phyloP scores from a whole-genome alignment of 106 monocot species.

The Dendrobium nobile region DNA sequence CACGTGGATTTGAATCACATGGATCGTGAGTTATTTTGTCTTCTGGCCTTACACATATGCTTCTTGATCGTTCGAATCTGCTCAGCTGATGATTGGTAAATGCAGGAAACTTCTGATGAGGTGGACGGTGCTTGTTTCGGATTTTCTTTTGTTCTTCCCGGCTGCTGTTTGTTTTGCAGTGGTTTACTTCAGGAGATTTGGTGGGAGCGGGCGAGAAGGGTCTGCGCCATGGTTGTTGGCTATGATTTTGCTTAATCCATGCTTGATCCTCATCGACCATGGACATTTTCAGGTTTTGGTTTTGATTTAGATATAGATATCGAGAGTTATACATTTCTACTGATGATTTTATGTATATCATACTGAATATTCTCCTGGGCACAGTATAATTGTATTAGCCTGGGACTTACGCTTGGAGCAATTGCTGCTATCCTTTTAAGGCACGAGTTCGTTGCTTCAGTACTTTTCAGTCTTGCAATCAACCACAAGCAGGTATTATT shows the following conservation, averaged over 20 bases:
- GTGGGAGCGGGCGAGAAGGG: constrained; percentile 7
- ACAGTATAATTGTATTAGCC: constrained; percentile 96
- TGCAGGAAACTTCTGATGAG: constrained; percentile 88
- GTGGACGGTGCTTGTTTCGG: constrained; percentile 88
- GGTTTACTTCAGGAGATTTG: constrained; percentile 30
- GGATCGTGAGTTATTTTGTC: constrained; percentile 26
- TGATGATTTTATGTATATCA: not conserved
- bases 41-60: not conserved
- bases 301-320: not conserved
- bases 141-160: constrained; percentile 78
- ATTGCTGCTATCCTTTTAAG: constrained; percentile 56
- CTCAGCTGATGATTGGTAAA: not conserved
- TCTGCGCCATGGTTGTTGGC: constrained; percentile 60
- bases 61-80: not conserved
- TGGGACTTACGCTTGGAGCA: constrained; percentile 79
- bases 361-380: not conserved
- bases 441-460: constrained; percentile 54
- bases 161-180: constrained; percentile 57
- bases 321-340: not conserved
- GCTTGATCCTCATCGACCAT: constrained; percentile 83
- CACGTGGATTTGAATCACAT: constrained; percentile 76
- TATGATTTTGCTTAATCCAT: constrained; percentile 72
- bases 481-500: constrained; percentile 85
- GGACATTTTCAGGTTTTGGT: constrained; percentile 78
- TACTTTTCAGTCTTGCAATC: constrained; percentile 81